Evolutionary conservation across 176 grass and related monocot species (phyloP), one percentile per base, ranked within the genome.

Genomic region (Oryza longistaminata): DNA sequence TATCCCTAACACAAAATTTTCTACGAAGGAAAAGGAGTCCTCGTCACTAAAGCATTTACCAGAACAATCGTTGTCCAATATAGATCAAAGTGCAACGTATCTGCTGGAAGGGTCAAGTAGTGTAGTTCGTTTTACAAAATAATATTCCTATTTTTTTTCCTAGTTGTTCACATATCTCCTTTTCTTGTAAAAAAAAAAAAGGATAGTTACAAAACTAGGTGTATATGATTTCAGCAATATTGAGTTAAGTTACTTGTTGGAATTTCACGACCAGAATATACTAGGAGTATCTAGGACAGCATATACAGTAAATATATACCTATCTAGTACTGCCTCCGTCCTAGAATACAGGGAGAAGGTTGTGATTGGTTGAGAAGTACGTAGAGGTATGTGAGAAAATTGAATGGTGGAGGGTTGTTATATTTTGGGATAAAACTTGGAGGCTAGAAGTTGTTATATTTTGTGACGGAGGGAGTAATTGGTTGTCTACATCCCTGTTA

Each of bases 1-100:
- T 81, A 70, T 60, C 74, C 64, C 40, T 76, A 68, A 68, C 39
- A 77, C 81, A 75, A 8, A 76, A 65, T 70, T 77, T 85, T 85
- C 64, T 60, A 60, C n/a, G 7, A 16, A 44, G 16, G 78, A 43
- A 9, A 72, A 53, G 24, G 58, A 73, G 60, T 84, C 62, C 68
- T 61, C 68, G 21, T 68, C 81, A 80, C 46, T 69, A 74, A 74
- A 72, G 67, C 31, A 83, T 66, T 82, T 83, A 31, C 74, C 29
- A 46, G 70, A 81, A 82, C 53, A 73, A 81, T 74, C 6, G 45
- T 48, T 33, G n/a, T 80, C 58, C 24, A 44, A 16, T 21, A 39
- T 5, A 48, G 14, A 62, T 64, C 39, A 79, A 33, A 45, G 52
- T 79, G 33, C 52, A 34, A 19, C 44, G 39, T 34, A 64, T 60